phyloP scores from a whole-genome alignment of 1,284 basidiomycete genomes.

The Cutaneotrichosporon curvatum region DNA sequence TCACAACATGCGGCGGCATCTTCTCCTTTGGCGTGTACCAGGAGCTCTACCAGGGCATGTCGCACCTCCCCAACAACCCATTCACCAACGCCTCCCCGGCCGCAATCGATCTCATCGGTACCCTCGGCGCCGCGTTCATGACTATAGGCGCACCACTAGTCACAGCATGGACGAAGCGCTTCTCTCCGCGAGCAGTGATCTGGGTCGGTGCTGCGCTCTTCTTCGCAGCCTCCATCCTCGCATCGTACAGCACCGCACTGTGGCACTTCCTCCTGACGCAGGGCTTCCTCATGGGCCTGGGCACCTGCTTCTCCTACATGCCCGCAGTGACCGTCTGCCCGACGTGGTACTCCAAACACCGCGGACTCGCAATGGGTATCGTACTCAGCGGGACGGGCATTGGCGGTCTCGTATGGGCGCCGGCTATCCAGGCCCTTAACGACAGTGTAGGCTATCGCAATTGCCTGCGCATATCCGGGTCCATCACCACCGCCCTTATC shows the following conservation, averaged over 20 bases:
- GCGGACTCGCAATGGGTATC: constrained; percentile 32
- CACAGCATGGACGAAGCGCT: constrained; percentile 22
- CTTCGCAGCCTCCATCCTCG: constrained; percentile 15
- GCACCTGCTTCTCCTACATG: constrained; percentile 28
- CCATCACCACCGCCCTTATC: constrained; percentile 15
- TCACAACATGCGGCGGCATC: constrained; percentile 28
- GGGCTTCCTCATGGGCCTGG: constrained; percentile 26
- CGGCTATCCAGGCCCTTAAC: constrained; percentile 23
- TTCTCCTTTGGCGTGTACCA: constrained; percentile 35
- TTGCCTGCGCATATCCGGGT: constrained; percentile 22
- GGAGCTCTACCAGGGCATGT: constrained; percentile 28
- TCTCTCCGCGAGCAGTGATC: constrained; percentile 18
- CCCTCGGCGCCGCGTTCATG: constrained; percentile 26
- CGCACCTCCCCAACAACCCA: constrained; percentile 16
- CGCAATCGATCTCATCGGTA: constrained; percentile 30
- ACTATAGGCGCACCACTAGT: constrained; percentile 24
- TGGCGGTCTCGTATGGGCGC: constrained; percentile 30
- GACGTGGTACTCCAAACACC: constrained; percentile 23
- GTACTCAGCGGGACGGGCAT: constrained; percentile 31
- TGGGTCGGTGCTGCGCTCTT: constrained; percentile 20
- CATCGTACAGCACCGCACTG: constrained; percentile 18
- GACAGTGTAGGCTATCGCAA: constrained; percentile 22
- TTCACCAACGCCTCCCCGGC: constrained; percentile 24
- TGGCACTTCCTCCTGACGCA: constrained; percentile 33
- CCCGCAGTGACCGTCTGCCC: constrained; percentile 29